Base-by-base conservation (phyloP, 257 asterid species). In the Thymus quinquecostatus region DNA sequence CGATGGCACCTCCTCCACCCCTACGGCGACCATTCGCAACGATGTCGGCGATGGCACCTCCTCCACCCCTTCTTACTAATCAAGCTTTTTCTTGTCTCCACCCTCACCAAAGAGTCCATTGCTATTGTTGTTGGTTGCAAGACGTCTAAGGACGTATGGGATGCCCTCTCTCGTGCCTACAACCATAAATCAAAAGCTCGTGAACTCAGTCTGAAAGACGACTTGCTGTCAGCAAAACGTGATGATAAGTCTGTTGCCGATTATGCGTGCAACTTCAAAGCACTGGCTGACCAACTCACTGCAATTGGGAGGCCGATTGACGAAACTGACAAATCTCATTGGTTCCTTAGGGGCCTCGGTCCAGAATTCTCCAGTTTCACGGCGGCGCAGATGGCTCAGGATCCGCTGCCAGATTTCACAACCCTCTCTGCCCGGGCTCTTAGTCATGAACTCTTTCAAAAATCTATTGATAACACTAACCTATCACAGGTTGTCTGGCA, bases 381-480 rank as follows among this genome's bases (percentile, higher is more conserved):
- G n/a, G n/a, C n/a, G n/a, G n/a, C n/a, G n/a, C n/a, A n/a, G n/a
- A n/a, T n/a, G 29, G 29, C 57, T 0, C 50, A 45, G 14, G 54
- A 48, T 5, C 54, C 21, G 3, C 3, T 48, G n/a, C 54, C 21
- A 0, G 54, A 48, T 10, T 64, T 64, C 27, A 1, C 53, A 0
- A 64, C 69, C 5, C 56, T 64, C 8, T 44, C 43, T n/a, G 55
- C 69, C 13, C 10, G 55, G 11, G 69, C 55, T 7, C 54, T 41
- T 41, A 40, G 54, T 10, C 69, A 64, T 29, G 54, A 64, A 9
- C 27, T 64, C 4, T 64, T 64, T 44, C 56, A 64, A 14, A 41
- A 44, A 40, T 64, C 69, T 29, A 10, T 44, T 43, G 56, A 64
- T 9, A 0, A 9, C 3, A n/a, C 56, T 40, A 32, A 32, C 6